These are phyloP conservation scores for Populus tremula DNA, from an alignment of 345 rosid genomes.

Conservation along the genomic window DNA sequence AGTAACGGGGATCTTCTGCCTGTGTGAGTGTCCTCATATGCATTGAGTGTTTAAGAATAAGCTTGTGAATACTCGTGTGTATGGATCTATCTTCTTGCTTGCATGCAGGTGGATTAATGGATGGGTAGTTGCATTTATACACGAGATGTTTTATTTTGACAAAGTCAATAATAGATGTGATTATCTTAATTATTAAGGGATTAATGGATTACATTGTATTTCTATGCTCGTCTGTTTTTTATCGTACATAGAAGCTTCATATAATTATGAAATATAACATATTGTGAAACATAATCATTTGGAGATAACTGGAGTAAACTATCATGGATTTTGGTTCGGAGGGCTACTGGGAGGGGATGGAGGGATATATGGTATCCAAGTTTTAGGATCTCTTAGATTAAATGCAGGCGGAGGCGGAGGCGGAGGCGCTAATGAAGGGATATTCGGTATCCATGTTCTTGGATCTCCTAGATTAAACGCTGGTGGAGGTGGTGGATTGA, in stretches of 20 bases:
- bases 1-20: neutral
- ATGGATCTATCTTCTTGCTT: neutral
- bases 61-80: neutral
- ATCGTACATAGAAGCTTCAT: neutral
- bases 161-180: neutral
- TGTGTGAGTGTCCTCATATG: neutral
- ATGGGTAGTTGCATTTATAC: neutral
- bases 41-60: neutral
- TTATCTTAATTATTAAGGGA: neutral
- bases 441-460: constrained; percentile 59
- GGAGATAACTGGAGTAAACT: neutral
- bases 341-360: constrained; percentile 36
- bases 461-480: constrained; percentile 56
- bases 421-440: constrained; percentile 38
- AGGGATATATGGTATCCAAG: constrained; percentile 40
- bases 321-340: constrained; percentile 20
- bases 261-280: neutral
- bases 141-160: neutral
- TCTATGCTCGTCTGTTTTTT: neutral
- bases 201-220: constrained; percentile 3
- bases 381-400: constrained; percentile 40
- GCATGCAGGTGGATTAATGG: neutral
- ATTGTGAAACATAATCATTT: neutral
- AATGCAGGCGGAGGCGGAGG: constrained; percentile 38
- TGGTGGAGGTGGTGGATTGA: constrained; percentile 48